A percentile compares a stretch with the other conserved stretches of the same genome.
Evolutionary conservation across 139 green algal species (phyloP).

Genomic region (Micromonas commoda): DNA sequence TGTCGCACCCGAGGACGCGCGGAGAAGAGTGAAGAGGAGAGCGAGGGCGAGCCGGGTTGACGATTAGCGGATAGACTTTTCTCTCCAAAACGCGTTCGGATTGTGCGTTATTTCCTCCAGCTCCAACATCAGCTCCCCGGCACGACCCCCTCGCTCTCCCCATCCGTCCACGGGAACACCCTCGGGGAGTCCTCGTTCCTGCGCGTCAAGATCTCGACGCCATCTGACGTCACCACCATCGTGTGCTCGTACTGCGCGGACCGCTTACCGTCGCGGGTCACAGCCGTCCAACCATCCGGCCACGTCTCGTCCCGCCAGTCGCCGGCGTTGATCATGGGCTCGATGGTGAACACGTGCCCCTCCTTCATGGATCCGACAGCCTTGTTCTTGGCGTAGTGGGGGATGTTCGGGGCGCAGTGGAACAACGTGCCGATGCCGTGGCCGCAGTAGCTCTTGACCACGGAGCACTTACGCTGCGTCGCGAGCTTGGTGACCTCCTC

Average conservation of each 20-base stretch:
- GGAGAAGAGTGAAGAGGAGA: too few species aligned
- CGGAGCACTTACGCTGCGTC: constrained; percentile 60
- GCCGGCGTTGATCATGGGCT: constrained; percentile 80
- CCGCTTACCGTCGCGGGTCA: constrained; percentile 74
- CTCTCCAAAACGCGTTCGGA: background rate
- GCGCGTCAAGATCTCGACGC: constrained; percentile 76
- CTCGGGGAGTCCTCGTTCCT: background rate
- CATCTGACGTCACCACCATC: constrained; percentile 78
- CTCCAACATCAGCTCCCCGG: too few species aligned
- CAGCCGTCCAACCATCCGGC: constrained; percentile 85
- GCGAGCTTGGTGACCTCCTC: constrained; percentile 10
- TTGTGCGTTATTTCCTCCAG: too few species aligned
- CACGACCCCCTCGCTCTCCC: too few species aligned
- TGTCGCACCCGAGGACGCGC: too few species aligned
- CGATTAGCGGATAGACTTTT: too few species aligned
- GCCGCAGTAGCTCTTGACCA: constrained; percentile 62
- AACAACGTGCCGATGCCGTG: constrained; percentile 92
- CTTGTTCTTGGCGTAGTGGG: constrained; percentile 56
- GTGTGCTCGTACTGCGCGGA: constrained; percentile 95
- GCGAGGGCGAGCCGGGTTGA: too few species aligned
- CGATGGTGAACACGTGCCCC: constrained; percentile 95
- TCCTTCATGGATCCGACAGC: constrained; percentile 49
- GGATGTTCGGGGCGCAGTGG: constrained; percentile 74
- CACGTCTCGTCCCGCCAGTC: constrained; percentile 17
- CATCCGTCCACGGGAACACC: constrained; percentile 15